These are phyloP conservation scores for Mucor circinelloides DNA, from an alignment of 371 early-diverging fungal genomes.

Conservation along the genomic window DNA sequence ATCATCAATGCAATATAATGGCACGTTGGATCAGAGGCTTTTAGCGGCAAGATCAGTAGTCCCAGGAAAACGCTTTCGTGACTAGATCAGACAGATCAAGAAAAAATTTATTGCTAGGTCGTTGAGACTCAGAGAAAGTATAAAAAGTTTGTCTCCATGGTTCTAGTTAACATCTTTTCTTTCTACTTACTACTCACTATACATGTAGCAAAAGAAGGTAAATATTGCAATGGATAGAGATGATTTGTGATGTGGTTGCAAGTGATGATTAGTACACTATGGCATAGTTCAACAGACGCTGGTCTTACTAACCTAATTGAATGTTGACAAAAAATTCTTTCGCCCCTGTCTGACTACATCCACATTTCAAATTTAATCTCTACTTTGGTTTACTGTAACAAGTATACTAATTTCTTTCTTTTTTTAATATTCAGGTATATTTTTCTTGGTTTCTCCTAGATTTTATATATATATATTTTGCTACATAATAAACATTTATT, in stretches of 20 bases:
- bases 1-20: neutral
- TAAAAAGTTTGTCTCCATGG: neutral
- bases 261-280: slow-evolving; percentile 20
- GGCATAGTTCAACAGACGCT: slow-evolving; percentile 25
- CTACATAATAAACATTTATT: neutral
- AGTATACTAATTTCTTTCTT: neutral
- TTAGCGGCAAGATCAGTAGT: neutral
- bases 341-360: slow-evolving; percentile 14
- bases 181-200: neutral
- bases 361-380: neutral
- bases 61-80: neutral
- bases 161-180: neutral
- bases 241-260: slow-evolving; percentile 2
- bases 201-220: neutral
- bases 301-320: slow-evolving; percentile 21
- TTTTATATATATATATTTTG: neutral
- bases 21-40: neutral
- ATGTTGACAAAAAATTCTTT: slow-evolving; percentile 25
- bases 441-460: neutral
- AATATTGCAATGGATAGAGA: neutral
- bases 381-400: neutral
- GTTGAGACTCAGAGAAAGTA: slow-evolving; percentile 5
- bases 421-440: neutral
- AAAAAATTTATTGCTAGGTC: neutral
- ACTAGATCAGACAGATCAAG: neutral